phyloP scores from a whole-genome alignment of 805 yeast species.

The Lipomyces yamanashiensis region DNA sequence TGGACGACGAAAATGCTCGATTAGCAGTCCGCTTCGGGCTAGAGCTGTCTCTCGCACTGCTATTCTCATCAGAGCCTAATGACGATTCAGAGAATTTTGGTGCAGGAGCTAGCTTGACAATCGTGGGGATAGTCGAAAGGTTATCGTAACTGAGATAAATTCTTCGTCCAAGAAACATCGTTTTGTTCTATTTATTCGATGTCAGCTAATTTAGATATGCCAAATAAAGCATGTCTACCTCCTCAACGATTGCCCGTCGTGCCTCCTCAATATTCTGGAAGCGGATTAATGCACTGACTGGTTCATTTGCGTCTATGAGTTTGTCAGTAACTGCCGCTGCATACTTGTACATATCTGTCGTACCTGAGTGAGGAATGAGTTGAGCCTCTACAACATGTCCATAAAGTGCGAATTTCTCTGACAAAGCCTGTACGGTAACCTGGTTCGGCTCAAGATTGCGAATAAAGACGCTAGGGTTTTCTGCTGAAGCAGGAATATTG shows the following conservation, averaged over 20 bases:
- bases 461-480: conserved; percentile 70
- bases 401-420: conserved; percentile 65
- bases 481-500: conserved; percentile 53
- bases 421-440: conserved; percentile 59
- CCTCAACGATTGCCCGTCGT: conserved; percentile 27
- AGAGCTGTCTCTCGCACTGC: not conserved
- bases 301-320: conserved; percentile 1
- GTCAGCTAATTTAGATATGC: not conserved
- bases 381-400: conserved; percentile 60
- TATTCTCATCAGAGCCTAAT: conserved; percentile 4
- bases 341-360: not conserved
- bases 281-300: conserved; percentile 21
- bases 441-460: conserved; percentile 64
- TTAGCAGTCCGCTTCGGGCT: not conserved
- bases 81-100: conserved; percentile 24
- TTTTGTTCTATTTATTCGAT: conserved; percentile 25
- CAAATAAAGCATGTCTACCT: conserved; percentile 8
- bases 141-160: conserved; percentile 33
- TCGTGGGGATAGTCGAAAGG: conserved; percentile 25
- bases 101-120: conserved; percentile 34
- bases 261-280: conserved; percentile 30
- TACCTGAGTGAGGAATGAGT: not conserved
- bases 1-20: not conserved
- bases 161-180: conserved; percentile 27
- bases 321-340: not conserved